Conservation (phyloP, 2,329 filamentous ascomycete species). For the Fusarium sp. region DNA sequence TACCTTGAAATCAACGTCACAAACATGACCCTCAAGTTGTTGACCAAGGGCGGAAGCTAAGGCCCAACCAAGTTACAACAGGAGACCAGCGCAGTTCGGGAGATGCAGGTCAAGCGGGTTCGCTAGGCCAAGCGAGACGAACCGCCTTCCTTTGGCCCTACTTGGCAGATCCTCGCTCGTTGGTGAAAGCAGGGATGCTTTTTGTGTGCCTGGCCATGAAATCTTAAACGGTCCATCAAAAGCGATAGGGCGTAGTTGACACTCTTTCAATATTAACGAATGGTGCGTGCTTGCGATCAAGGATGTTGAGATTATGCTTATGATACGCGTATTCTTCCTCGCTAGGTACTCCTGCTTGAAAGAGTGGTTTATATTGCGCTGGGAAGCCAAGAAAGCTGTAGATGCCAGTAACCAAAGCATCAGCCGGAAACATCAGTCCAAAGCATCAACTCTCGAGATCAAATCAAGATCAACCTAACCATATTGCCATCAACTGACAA, state of each 20-base stretch:
- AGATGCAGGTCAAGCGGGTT: slow-evolving; percentile 41
- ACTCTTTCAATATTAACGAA: not conserved
- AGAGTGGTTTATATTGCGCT: not conserved
- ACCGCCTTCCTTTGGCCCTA: slow-evolving; percentile 19
- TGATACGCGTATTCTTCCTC: not conserved
- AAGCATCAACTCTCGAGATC: not conserved
- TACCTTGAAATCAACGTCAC: slow-evolving; percentile 4
- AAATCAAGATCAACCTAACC: slow-evolving; percentile 4
- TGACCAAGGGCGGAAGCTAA: slow-evolving; percentile 38
- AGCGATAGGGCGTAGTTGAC: slow-evolving; percentile 35
- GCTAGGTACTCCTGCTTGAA: not conserved
- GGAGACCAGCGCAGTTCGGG: slow-evolving; percentile 29
- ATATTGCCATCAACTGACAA: slow-evolving; percentile 11
- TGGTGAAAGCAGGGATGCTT: slow-evolving; percentile 29
- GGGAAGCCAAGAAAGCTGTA: not conserved
- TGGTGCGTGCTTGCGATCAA: slow-evolving; percentile 10
- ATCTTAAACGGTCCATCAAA: slow-evolving; percentile 15
- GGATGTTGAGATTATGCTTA: slow-evolving; percentile 10
- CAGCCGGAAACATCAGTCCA: not conserved
- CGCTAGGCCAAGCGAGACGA: slow-evolving; percentile 30
- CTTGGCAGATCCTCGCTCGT: slow-evolving; percentile 25
- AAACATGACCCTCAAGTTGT: slow-evolving; percentile 27
- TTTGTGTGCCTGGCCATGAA: slow-evolving; percentile 29
- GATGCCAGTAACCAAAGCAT: not conserved
- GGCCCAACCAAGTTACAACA: slow-evolving; percentile 27